Base-by-base conservation (phyloP, 768 basidiomycete genomes). In the Cyathus striatus region DNA sequence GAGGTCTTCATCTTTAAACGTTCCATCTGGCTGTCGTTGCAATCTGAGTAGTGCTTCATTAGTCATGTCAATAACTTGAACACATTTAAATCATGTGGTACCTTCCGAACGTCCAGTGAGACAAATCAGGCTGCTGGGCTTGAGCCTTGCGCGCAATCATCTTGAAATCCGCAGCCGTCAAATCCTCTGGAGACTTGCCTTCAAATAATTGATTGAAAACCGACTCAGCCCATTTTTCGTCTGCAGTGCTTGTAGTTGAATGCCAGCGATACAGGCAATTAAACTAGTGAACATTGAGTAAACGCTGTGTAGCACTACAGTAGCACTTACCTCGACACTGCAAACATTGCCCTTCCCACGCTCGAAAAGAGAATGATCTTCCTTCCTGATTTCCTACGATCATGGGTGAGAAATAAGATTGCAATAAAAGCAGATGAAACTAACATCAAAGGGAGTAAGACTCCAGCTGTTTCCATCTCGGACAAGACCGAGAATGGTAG, bases 241-340 rank as follows among this genome's bases (percentile, higher is more conserved):
- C 89, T 41, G 74, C 70, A 13, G 55, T 51, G 34, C 84, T 88
- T 0, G 84, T 87, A 0, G 89, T 90, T 1, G 90, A 83, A 36
- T 92, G 90, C 90, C 90, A 72, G 16, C 86, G 77, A 60, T 91
- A 91, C 43, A 91, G 63, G 52, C 84, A 85, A 52, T 91, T 91
- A 68, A 91, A 91, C 83, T 87, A 35, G 40, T 13, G 40, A 50
- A 24, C 27, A 34, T 17, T 43, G 14, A 32, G 27, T 23, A 35
- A 37, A 12, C 27, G 23, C n/a, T 12, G 14, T 16, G 10, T 17
- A 22, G 16, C 16, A 4, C 26, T 3, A 10, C n/a, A 35, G 14
- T 7, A 5, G 23, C 27, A 55, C 63, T 26, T 47, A 85, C 86
- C 72, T 92, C 89, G 23, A 89, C 84, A 60, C 86, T 89, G 60